Base-by-base conservation (phyloP, 2,329 filamentous ascomycete genomes). In the Magnaporthiopsis rhizophila region DNA sequence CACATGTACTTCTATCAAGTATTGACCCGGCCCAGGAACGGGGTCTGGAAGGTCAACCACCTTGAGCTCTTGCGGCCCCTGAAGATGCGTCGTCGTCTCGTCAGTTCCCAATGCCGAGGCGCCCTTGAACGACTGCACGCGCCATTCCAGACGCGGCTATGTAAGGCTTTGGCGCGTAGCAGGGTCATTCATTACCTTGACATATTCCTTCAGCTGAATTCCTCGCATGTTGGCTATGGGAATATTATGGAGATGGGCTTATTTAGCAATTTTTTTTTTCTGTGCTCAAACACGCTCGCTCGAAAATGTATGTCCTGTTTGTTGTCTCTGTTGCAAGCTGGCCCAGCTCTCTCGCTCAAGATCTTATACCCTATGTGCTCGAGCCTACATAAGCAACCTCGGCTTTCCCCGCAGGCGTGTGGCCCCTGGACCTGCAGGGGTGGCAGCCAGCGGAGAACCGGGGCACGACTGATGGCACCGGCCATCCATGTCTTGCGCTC, bases 31-130 rank as follows among this genome's bases (percentile, higher is more conserved):
- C 11, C 82, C 81, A 1, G 92, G 91, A 1, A 79, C 78, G 0
- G 92, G 93, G 64, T 92, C 90, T 24, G 92, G 87, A 18, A 97
- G 83, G 28, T 86, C 82, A 24, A 86, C 83, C 68, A 96, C 89
- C 67, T 80, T 83, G 75, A 98, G 90, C 72, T 95, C 90, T 67
- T 87, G 80, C 2, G 93, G 92, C 45, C 87, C 88, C 90, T 95
- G 66, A 24, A 60, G 53, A 28, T 34, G 21, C 7, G 21, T 21
- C 28, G 13, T 26, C 11, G 38, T 36, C 11, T 24, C 7, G 7
- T 13, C 5, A 61, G n/a, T 6, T 28, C 59, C n/a, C 56, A n/a
- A 53, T 30, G 32, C 50, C 21, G 56, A n/a, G 34, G 28, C 61
- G 58, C 13, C 11, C 45, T 53, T n/a, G 4, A n/a, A 53, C 7